Conservation (phyloP, 108 stramenopile genomes). For the Cylindrotheca closterium region DNA sequence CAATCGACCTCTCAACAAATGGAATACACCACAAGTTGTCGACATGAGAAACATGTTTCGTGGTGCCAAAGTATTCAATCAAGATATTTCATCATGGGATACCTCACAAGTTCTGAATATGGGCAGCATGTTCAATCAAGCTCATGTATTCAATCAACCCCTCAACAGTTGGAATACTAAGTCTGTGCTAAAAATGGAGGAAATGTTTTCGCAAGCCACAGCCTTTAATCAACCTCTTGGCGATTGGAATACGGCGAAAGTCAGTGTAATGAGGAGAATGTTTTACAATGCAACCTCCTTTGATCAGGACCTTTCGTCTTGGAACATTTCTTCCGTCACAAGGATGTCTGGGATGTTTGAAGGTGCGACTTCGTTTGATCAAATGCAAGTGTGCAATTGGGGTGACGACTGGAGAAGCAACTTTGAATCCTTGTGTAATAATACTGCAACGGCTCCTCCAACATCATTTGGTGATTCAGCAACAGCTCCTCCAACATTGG, state of each 20-base stretch:
- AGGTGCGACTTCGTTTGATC: not conserved
- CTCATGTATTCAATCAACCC: too few species aligned
- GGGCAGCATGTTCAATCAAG: too few species aligned
- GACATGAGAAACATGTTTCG: constrained; percentile 32
- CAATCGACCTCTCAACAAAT: too few species aligned
- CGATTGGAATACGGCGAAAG: constrained; percentile 11
- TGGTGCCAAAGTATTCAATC: constrained; percentile 27
- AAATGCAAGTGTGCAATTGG: constrained; percentile 11
- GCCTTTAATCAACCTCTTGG: constrained; percentile 15
- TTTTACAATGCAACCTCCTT: too few species aligned
- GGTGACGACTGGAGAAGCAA: too few species aligned
- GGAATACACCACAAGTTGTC: constrained; percentile 32
- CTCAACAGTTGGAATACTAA: constrained; percentile 21
- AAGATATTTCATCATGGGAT: constrained; percentile 25
- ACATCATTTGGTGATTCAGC: not conserved
- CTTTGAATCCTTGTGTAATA: too few species aligned
- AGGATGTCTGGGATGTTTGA: too few species aligned
- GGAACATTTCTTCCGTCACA: constrained; percentile 12
- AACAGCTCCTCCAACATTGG: not conserved
- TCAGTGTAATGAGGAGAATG: constrained; percentile 18
- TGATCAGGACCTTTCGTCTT: constrained; percentile 6
- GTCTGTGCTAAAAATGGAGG: constrained; percentile 8
- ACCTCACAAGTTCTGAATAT: not conserved
- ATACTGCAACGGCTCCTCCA: too few species aligned
- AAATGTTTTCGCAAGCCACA: constrained; percentile 25